phyloP scores from a whole-genome alignment of 2,329 filamentous ascomycete genomes.

The Drechslerella coelobrocha region DNA sequence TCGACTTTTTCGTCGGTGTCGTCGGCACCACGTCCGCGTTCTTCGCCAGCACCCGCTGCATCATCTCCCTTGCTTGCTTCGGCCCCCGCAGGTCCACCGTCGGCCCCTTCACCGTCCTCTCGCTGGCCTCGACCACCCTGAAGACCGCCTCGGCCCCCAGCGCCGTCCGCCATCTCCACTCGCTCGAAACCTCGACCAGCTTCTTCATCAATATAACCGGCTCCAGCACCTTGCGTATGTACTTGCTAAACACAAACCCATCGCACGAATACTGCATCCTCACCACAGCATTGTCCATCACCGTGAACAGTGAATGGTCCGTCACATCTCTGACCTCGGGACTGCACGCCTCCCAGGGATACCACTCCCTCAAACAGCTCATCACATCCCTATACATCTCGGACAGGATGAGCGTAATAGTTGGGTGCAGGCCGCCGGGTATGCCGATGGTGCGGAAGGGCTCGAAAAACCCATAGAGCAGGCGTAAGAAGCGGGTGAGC shows the following conservation, averaged over 20 bases:
- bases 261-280: constrained; percentile 30
- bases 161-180: constrained; percentile 24
- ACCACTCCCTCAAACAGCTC: constrained; percentile 27
- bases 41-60: constrained; percentile 22
- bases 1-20: constrained; percentile 4
- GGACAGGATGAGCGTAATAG: constrained; percentile 28
- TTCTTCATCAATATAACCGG: constrained; percentile 29
- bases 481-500: constrained; percentile 13
- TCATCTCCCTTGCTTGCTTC: constrained; percentile 27
- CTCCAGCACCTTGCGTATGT: constrained; percentile 27
- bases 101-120: constrained; percentile 9
- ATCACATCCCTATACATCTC: constrained; percentile 29
- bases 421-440: constrained; percentile 11
- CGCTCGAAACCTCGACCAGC: constrained; percentile 25
- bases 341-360: constrained; percentile 31
- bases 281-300: constrained; percentile 26
- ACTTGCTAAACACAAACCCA: constrained; percentile 36
- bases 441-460: constrained; percentile 24
- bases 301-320: constrained; percentile 25
- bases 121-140: constrained; percentile 17
- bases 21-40: constrained; percentile 7
- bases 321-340: constrained; percentile 20
- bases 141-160: constrained; percentile 17
- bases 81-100: constrained; percentile 8
- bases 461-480: constrained; percentile 21